Conservation (phyloP, 257 asterid species). For the Thymus mandschuricus region DNA sequence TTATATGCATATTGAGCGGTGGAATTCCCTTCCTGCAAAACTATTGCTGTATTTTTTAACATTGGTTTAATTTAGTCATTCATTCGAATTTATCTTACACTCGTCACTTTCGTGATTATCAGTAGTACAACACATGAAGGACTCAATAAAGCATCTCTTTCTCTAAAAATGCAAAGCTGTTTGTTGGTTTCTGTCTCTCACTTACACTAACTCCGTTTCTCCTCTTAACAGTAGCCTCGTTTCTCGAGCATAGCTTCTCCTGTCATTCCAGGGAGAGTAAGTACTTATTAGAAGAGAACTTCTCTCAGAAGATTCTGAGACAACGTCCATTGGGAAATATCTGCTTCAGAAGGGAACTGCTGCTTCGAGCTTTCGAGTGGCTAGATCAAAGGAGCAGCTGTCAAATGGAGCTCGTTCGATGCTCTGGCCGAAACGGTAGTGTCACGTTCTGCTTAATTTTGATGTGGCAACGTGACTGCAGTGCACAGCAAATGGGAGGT, state of each 20-base stretch:
- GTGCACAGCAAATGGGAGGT: not conserved
- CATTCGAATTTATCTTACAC: not conserved
- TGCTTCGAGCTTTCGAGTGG: not conserved
- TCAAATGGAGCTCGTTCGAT: not conserved
- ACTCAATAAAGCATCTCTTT: not conserved
- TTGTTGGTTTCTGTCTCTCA: not conserved
- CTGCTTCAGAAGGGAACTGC: not conserved
- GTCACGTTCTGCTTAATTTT: not conserved
- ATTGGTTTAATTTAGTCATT: not conserved
- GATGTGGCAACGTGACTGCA: not conserved
- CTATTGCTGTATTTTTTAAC: too few species aligned
- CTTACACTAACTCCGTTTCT: not conserved
- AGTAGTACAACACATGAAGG: not conserved
- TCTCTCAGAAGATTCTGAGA: not conserved
- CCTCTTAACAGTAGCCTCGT: not conserved
- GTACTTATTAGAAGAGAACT: not conserved
- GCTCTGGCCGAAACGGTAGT: not conserved
- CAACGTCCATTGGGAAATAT: not conserved
- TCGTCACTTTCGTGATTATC: not conserved
- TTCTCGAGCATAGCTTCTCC: constrained; percentile 11
- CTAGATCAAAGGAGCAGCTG: constrained; percentile 3
- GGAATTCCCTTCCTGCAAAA: too few species aligned
- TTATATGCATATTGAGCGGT: too few species aligned
- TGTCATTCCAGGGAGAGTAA: constrained; percentile 5
- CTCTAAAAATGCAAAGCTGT: not conserved